A percentile compares a stretch with the other conserved stretches of the same genome.
These are phyloP conservation scores for Moelleriella libera DNA, from an alignment of 2,329 filamentous ascomycete species.

Conservation along the genomic window DNA sequence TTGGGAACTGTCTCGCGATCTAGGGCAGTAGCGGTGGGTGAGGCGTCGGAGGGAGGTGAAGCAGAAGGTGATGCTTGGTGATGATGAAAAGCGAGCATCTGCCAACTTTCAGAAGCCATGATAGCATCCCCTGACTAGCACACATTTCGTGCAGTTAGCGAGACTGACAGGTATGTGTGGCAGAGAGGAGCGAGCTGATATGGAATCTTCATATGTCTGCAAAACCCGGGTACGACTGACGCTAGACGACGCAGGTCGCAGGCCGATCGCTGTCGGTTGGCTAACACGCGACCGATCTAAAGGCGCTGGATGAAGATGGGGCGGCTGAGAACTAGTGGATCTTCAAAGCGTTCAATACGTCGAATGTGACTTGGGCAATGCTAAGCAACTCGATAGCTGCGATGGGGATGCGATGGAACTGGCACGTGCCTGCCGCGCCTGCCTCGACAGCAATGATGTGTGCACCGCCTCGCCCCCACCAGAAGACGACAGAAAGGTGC, in stretches of 20 bases:
- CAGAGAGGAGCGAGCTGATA: too few relatives aligned
- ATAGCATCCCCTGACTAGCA: background rate
- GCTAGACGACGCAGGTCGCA: background rate
- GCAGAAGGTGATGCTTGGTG: constrained; percentile 1
- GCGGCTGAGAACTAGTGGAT: background rate
- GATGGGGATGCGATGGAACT: too few relatives aligned
- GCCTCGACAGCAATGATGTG: too few relatives aligned
- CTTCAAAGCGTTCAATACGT: background rate
- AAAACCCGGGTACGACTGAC: too few relatives aligned
- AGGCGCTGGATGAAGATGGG: background rate
- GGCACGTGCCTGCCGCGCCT: too few relatives aligned
- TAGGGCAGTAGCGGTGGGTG: background rate
- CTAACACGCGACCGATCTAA: background rate
- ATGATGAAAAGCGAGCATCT: constrained; percentile 8
- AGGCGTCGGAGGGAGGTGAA: constrained; percentile 5
- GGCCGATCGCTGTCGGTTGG: background rate
- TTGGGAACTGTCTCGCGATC: constrained; percentile 6
- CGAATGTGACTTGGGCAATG: background rate
- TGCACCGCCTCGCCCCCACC: too few relatives aligned
- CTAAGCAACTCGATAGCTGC: background rate
- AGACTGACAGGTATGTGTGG: too few relatives aligned
- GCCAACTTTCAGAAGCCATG: constrained; percentile 13
- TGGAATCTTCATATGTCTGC: too few relatives aligned
- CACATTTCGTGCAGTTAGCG: background rate
- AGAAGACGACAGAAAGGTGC: too few relatives aligned